Evolutionary conservation across 1,284 basidiomycete genomes (phyloP).

Genomic region (Cerioporus squamosus): DNA sequence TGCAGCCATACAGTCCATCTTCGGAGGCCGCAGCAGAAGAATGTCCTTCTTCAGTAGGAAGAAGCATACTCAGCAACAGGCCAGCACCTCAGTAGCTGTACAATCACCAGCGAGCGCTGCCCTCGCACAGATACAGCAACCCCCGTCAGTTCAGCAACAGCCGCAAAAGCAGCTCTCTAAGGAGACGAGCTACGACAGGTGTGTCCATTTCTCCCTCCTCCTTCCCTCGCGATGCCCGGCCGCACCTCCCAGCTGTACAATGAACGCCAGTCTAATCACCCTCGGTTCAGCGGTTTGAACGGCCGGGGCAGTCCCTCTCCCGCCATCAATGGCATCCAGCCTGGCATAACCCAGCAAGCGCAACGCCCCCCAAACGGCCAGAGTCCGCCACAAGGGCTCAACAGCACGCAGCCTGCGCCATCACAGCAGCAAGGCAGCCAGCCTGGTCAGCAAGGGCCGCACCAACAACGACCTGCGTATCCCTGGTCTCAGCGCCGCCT

Average conservation of each 20-base stretch:
- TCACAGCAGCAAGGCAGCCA: constrained; percentile 30
- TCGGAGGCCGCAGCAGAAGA: constrained; percentile 62
- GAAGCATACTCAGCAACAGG: constrained; percentile 57
- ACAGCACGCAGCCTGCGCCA: constrained; percentile 32
- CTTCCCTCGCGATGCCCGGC: constrained; percentile 11
- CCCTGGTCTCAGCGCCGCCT: constrained; percentile 81
- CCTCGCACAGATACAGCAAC: constrained; percentile 48
- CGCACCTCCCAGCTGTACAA: constrained; percentile 12
- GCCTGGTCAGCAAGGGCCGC: constrained; percentile 36
- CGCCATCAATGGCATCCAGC: constrained; percentile 26
- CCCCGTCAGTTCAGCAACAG: constrained; percentile 31
- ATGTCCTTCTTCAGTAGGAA: constrained; percentile 91
- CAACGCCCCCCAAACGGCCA: constrained; percentile 24
- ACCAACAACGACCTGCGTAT: constrained; percentile 64
- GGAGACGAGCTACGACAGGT: constrained; percentile 39
- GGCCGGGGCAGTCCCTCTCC: constrained; percentile 37
- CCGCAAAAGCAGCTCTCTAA: constrained; percentile 36
- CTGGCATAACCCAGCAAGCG: constrained; percentile 27
- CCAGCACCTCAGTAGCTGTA: constrained; percentile 49
- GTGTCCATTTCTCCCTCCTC: constrained; percentile 12
- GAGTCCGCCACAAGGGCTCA: constrained; percentile 29
- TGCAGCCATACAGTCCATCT: constrained; percentile 60
- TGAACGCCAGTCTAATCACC: constrained; percentile 22
- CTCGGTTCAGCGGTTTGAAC: constrained; percentile 32
- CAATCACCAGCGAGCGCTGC: constrained; percentile 65